These are phyloP conservation scores for Suillus subalutaceus DNA, from an alignment of 768 basidiomycete species.

Conservation along the genomic window DNA sequence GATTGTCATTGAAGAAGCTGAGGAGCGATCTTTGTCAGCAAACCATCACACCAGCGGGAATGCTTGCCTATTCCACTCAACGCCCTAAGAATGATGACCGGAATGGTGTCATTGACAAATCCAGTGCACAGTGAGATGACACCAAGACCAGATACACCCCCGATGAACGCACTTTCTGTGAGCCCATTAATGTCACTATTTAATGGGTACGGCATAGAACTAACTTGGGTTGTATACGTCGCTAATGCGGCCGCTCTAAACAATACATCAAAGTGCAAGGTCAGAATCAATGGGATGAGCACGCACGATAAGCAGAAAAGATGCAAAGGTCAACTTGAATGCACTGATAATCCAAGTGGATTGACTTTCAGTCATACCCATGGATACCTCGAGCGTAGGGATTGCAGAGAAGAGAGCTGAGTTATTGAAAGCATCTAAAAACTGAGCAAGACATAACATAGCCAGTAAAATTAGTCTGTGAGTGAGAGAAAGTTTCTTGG, in stretches of 20 bases:
- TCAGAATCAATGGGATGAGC: constrained; percentile 10
- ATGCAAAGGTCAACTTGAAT: constrained; percentile 45
- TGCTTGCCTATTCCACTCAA: constrained; percentile 48
- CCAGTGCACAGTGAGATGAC: constrained; percentile 48
- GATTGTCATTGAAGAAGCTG: constrained; percentile 51
- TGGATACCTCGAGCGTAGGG: constrained; percentile 32
- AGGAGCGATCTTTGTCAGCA: constrained; percentile 10
- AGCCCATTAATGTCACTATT: neutral
- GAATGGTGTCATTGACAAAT: constrained; percentile 48
- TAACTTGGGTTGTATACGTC: constrained; percentile 46
- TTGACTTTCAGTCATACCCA: constrained; percentile 26
- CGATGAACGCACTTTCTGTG: constrained; percentile 45
- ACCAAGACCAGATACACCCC: constrained; percentile 44
- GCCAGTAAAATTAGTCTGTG: constrained; percentile 35
- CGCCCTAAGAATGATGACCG: constrained; percentile 53
- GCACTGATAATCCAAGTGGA: constrained; percentile 46
- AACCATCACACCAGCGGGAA: neutral
- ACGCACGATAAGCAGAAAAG: constrained; percentile 41
- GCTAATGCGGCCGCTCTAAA: constrained; percentile 41
- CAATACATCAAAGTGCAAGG: neutral
- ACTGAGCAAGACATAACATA: constrained; percentile 44
- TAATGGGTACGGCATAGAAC: constrained; percentile 4
- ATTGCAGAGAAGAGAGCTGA: constrained; percentile 44
- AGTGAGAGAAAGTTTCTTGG: constrained; percentile 22
- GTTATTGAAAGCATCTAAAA: constrained; percentile 48